Evolutionary conservation across 2,329 filamentous ascomycete genomes (phyloP), one percentile per base, ranked within the genome.

Genomic region (Aspergillus proliferans): DNA sequence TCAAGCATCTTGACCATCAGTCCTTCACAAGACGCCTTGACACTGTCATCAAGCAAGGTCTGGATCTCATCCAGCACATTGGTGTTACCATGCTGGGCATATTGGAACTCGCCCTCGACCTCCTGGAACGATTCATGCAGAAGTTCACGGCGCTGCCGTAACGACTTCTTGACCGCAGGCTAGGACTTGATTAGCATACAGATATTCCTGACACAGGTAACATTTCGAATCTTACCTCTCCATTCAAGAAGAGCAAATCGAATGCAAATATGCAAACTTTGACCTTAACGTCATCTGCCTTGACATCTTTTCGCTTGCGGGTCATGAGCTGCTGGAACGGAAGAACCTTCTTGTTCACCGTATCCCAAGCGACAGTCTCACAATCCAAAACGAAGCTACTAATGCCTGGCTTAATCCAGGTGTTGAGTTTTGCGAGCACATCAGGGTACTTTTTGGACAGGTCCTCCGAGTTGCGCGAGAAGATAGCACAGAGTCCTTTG

Each of bases 1-100:
- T 97, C 92, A 51, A 98, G 74, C 93, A 98, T 98, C 76, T 98
- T 98, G 12, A 98, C 93, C 93, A 98, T 98, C 47, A 98, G 76
- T 9, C 93, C 93, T 74, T 98, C 93, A 64, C 93, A 98, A 0
- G 89, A 94, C 2, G 91, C 88, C 69, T 95, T 95, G 55, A 98
- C 87, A 61, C 88, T 93, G 51, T 97, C 92, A 62, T 98, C 93
- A 2, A 98, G 78, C 61, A 98, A 87, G 1, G 78, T 79, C 64
- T 97, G 92, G 47, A 98, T 98, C 62, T 95, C 88, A 47, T 97
- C 92, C 3, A 98, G 78, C 58, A 96, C 88, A 60, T 85, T 87
- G 9, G 88, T 88, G 63, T 98, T 79, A 74, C 90, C 93, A 59
- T 80, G 85, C 30, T 89, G 90, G 8, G 93, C 93, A 58, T 95